These are phyloP conservation scores for Lenwebbia sp. DNA, from an alignment of 345 rosid genomes.

Conservation along the genomic window DNA sequence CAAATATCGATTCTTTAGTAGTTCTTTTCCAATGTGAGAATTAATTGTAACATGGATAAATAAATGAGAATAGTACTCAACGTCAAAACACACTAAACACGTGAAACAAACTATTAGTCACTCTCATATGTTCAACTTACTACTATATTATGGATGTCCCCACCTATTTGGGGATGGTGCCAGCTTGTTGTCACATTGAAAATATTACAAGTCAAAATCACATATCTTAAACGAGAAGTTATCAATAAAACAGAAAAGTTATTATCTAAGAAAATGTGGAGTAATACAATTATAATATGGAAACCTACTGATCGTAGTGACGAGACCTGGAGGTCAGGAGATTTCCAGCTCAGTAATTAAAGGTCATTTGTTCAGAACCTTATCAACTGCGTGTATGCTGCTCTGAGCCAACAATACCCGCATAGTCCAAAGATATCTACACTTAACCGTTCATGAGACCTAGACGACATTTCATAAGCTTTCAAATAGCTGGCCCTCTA, in stretches of 20 bases:
- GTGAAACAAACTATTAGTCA: neutral
- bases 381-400: neutral
- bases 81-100: neutral
- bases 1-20: neutral
- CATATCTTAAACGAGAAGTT: neutral
- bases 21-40: neutral
- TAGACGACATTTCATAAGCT: neutral
- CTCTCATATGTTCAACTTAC: neutral
- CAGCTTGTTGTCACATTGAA: neutral
- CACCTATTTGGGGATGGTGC: neutral
- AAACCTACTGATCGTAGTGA: neutral
- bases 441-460: neutral
- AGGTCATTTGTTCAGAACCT: neutral
- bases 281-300: neutral
- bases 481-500: neutral
- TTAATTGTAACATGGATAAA: neutral
- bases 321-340: accelerated
- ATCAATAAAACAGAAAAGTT: neutral
- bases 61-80: neutral
- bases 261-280: neutral
- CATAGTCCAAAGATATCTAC: neutral
- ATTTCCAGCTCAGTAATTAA: neutral
- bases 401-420: accelerated
- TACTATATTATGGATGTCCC: accelerated
- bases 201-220: neutral